phyloP scores from a whole-genome alignment of 345 rosid genomes.

The Salix dunnii region DNA sequence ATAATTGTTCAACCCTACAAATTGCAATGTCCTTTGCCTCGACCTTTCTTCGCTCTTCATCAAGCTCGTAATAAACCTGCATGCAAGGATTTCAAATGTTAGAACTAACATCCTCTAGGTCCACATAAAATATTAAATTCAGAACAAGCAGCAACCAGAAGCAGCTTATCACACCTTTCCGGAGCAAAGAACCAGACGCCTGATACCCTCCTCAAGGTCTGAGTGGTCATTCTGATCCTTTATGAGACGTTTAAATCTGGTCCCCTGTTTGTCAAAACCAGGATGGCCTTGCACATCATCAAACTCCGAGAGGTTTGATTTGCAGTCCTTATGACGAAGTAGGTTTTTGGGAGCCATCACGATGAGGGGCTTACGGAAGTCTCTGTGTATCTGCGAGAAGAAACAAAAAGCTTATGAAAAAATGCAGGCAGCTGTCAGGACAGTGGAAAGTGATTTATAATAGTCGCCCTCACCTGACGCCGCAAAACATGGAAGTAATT shows the following conservation, averaged over 20 bases:
- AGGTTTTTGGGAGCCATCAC: constrained; percentile 90
- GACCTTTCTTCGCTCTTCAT: constrained; percentile 55
- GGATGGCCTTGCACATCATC: constrained; percentile 95
- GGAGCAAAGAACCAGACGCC: constrained; percentile 86
- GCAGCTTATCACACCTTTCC: constrained; percentile 55
- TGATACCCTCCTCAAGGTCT: constrained; percentile 75
- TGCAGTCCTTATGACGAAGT: constrained; percentile 88
- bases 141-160: neutral
- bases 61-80: constrained; percentile 54
- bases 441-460: neutral
- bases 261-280: constrained; percentile 95
- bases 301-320: constrained; percentile 88
- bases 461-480: constrained; percentile 50
- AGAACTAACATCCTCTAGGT: neutral
- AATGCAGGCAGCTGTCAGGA: neutral
- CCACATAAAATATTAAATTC: neutral
- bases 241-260: constrained; percentile 85
- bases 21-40: constrained; percentile 60
- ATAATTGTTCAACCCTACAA: constrained; percentile 78
- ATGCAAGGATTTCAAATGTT: constrained; percentile 3
- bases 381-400: constrained; percentile 66
- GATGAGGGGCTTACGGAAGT: constrained; percentile 82
- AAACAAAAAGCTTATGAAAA: constrained; percentile 1
- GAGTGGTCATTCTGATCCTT: constrained; percentile 84
- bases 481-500: constrained; percentile 80